These are phyloP conservation scores for Aspergillus pseudoglaucus DNA, from an alignment of 2,329 filamentous ascomycete species.

Conservation along the genomic window DNA sequence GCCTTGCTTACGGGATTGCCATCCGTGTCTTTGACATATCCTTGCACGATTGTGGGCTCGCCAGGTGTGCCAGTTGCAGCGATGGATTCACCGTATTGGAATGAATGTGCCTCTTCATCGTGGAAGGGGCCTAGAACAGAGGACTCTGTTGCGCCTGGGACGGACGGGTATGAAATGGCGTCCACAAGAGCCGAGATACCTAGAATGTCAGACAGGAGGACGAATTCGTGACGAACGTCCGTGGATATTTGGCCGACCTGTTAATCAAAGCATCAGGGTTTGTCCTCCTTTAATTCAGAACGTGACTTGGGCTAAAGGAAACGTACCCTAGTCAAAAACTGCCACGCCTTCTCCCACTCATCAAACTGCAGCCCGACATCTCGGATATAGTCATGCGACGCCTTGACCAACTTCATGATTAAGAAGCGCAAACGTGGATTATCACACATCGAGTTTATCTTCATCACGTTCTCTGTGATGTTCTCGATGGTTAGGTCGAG, in stretches of 20 bases:
- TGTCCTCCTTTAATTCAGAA: neutral
- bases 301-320: neutral
- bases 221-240: slow-evolving; percentile 9
- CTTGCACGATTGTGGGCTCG: neutral
- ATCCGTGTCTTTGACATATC: neutral
- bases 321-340: slow-evolving; percentile 8
- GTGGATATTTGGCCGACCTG: slow-evolving; percentile 11
- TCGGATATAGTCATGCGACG: slow-evolving; percentile 6
- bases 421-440: slow-evolving; percentile 7
- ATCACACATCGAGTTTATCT: slow-evolving; percentile 9
- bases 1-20: neutral
- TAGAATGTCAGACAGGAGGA: slow-evolving; percentile 1
- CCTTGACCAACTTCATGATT: slow-evolving; percentile 5
- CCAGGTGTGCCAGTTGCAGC: neutral
- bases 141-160: neutral
- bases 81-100: neutral
- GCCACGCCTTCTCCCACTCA: slow-evolving; percentile 9
- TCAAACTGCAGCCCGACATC: slow-evolving; percentile 8
- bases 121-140: neutral
- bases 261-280: neutral
- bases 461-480: slow-evolving; percentile 9
- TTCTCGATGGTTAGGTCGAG: slow-evolving; percentile 8
- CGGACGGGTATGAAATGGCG: neutral
- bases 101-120: neutral
- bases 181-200: neutral